These are phyloP conservation scores for Phytomonas sp. DNA, from an alignment of 208 protist genomes.

Conservation along the genomic window DNA sequence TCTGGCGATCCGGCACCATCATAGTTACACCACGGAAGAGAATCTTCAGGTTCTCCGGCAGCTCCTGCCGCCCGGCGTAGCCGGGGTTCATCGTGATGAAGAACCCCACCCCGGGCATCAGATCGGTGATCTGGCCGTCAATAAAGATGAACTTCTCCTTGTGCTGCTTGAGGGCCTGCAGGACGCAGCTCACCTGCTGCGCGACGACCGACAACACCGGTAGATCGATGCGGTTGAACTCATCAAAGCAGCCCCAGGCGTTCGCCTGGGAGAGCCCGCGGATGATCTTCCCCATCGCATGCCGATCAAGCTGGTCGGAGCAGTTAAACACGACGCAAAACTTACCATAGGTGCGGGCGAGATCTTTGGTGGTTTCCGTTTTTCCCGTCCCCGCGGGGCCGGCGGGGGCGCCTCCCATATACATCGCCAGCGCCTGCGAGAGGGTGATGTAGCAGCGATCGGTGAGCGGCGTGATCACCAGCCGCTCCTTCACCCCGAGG, in stretches of 20 bases:
- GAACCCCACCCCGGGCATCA: conserved; percentile 91
- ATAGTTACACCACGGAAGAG: conserved; percentile 97
- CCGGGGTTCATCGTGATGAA: conserved; percentile 99
- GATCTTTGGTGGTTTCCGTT: conserved; percentile 95
- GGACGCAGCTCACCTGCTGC: conserved; percentile 90
- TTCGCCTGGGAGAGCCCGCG: conserved; percentile 92
- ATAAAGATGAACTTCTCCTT: conserved; percentile 92
- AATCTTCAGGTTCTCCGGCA: conserved; percentile 98
- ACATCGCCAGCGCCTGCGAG: conserved; percentile 93
- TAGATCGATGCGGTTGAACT: conserved; percentile 94
- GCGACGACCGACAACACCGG: conserved; percentile 92
- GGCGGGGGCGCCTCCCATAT: conserved; percentile 94
- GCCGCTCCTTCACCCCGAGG: conserved; percentile 92
- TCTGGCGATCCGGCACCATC: conserved; percentile 98
- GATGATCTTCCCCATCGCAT: conserved; percentile 93
- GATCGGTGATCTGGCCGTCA: conserved; percentile 85
- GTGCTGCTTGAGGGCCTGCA: conserved; percentile 90
- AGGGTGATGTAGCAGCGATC: conserved; percentile 96
- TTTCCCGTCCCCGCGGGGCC: conserved; percentile 96
- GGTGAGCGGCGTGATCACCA: conserved; percentile 92
- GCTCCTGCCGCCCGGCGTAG: conserved; percentile 97
- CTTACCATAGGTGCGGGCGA: conserved; percentile 92
- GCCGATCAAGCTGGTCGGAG: conserved; percentile 91
- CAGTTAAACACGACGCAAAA: conserved; percentile 94
- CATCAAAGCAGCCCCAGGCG: conserved; percentile 92